Evolutionary conservation across 805 yeast genomes (phyloP), one percentile per base, ranked within the genome.

Genomic region (Yueomyces sinensis): DNA sequence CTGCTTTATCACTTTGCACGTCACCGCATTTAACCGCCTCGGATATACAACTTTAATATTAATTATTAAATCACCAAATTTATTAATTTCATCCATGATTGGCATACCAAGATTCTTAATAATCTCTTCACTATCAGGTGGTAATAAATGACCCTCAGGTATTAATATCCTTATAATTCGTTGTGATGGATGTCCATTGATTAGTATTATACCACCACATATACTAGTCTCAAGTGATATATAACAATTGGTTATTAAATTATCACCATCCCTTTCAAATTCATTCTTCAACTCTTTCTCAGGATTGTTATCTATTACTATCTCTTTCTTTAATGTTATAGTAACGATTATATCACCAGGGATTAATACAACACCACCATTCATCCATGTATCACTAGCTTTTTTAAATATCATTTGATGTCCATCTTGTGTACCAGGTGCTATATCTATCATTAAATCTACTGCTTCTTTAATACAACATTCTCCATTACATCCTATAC

Each of bases 301-400:
- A n/a, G n/a, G n/a, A n/a, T n/a, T n/a, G n/a, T n/a, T n/a, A n/a
- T n/a, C n/a, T n/a, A n/a, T n/a, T n/a, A n/a, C n/a, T n/a, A n/a
- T n/a, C n/a, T n/a, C n/a, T n/a, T n/a, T n/a, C n/a, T n/a, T n/a
- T n/a, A n/a, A n/a, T n/a, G n/a, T n/a, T n/a, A 79, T 50, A 2
- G 68, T 70, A 9, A 79, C 66, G 3, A 76, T 56, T 5, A 79
- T 77, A 50, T 79, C 82, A 2, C 87, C 87, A 0, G 86, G 80
- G 3, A n/a, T n/a, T n/a, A n/a, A n/a, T n/a, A n/a, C n/a, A n/a
- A n/a, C n/a, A n/a, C n/a, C n/a, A n/a, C n/a, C n/a, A n/a, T n/a
- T n/a, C n/a, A n/a, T n/a, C n/a, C 74, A 79, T 50, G 77, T 80
- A 46, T 79, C 86, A 0, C 77, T 82, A 44, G 71, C 76, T 5